phyloP scores from a whole-genome alignment of 2,329 filamentous ascomycete genomes.

The Fusarium newnesense region DNA sequence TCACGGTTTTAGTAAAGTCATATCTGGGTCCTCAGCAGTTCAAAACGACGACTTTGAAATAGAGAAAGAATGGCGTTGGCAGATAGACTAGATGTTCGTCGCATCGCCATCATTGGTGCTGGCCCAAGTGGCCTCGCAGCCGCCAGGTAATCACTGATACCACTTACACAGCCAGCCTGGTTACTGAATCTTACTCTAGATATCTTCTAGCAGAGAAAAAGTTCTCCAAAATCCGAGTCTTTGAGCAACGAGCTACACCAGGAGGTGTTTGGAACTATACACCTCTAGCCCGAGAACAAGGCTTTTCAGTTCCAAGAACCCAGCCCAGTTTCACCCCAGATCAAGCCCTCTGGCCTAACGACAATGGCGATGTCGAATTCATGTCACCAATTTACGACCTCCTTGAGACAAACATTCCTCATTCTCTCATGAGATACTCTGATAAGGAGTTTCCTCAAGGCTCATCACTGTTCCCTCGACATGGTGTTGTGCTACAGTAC shows the following conservation, averaged over 20 bases:
- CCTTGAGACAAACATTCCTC: slow-evolving; percentile 81
- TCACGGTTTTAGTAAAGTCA: not conserved
- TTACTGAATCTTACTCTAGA: slow-evolving; percentile 53
- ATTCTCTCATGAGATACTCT: slow-evolving; percentile 75
- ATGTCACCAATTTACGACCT: slow-evolving; percentile 77
- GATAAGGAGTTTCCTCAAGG: slow-evolving; percentile 68
- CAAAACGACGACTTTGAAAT: not conserved
- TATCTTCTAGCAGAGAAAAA: slow-evolving; percentile 71
- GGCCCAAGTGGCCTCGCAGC: slow-evolving; percentile 75
- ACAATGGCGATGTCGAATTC: slow-evolving; percentile 58
- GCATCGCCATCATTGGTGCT: slow-evolving; percentile 77
- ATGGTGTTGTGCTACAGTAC: slow-evolving; percentile 72
- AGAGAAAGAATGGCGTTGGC: slow-evolving; percentile 24
- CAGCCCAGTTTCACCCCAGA: slow-evolving; percentile 47
- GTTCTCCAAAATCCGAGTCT: slow-evolving; percentile 73
- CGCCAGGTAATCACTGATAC: slow-evolving; percentile 50
- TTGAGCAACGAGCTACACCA: slow-evolving; percentile 72
- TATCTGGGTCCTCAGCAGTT: not conserved
- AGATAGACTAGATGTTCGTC: slow-evolving; percentile 51
- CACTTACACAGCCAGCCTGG: not conserved
- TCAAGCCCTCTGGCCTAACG: slow-evolving; percentile 54
- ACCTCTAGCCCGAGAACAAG: slow-evolving; percentile 37
- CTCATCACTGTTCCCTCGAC: slow-evolving; percentile 73
- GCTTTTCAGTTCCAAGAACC: slow-evolving; percentile 46
- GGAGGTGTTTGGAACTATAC: slow-evolving; percentile 82